phyloP scores from a whole-genome alignment of 495 filamentous ascomycete genomes.

The Pyrenula aspistea region DNA sequence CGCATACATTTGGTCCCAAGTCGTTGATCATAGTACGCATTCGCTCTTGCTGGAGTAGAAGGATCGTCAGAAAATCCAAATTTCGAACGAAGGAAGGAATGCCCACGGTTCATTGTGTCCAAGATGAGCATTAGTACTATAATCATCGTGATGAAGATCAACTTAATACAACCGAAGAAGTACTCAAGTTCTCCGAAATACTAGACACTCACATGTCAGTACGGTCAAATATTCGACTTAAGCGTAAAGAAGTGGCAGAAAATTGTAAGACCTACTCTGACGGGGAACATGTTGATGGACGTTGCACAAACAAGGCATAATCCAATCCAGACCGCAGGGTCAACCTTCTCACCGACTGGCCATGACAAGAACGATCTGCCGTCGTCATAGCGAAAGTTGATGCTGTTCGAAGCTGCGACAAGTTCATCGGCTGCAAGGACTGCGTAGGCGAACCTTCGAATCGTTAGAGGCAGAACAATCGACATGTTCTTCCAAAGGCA shows the following conservation, averaged over 20 bases:
- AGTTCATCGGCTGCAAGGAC: slow-evolving; percentile 27
- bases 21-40: slow-evolving; percentile 19
- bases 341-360: slow-evolving; percentile 13
- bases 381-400: slow-evolving; percentile 31
- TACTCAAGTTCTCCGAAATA: slow-evolving; percentile 36
- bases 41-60: slow-evolving; percentile 9
- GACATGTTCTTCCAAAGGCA: background rate
- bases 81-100: slow-evolving; percentile 17
- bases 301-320: slow-evolving; percentile 25
- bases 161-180: slow-evolving; percentile 30
- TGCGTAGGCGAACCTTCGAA: slow-evolving; percentile 28
- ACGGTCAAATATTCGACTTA: too few relatives aligned
- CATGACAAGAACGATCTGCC: slow-evolving; percentile 26
- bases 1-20: slow-evolving; percentile 21
- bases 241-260: too few relatives aligned
- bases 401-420: slow-evolving; percentile 27
- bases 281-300: slow-evolving; percentile 30
- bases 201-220: background rate
- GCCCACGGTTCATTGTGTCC: slow-evolving; percentile 17
- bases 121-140: slow-evolving; percentile 28
- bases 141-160: slow-evolving; percentile 30
- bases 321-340: slow-evolving; percentile 30
- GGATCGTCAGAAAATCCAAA: too few relatives aligned
- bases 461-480: background rate
- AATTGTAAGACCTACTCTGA: slow-evolving; percentile 24